phyloP scores from a whole-genome alignment of 352 stramenopile genomes.

The Phytophthora palmivora region DNA sequence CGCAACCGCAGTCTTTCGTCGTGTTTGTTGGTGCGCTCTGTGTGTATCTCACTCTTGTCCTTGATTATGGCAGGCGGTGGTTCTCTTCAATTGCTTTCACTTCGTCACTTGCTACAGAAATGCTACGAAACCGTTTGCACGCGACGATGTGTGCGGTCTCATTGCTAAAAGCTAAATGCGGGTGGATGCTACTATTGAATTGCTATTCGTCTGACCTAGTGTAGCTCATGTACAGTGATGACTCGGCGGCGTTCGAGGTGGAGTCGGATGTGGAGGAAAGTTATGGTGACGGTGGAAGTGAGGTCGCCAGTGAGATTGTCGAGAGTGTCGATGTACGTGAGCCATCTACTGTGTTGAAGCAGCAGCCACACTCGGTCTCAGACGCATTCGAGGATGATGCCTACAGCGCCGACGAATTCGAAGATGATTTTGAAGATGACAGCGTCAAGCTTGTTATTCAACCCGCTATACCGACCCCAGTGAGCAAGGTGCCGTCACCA shows the following conservation, averaged over 20 bases:
- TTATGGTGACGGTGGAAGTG: constrained; percentile 45
- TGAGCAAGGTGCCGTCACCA: constrained; percentile 16
- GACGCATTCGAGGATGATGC: constrained; percentile 52
- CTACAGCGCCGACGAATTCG: constrained; percentile 84
- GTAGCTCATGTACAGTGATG: constrained; percentile 71
- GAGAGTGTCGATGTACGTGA: constrained; percentile 42
- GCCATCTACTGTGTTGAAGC: constrained; percentile 8
- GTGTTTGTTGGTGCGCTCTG: constrained; percentile 4
- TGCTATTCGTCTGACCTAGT: constrained; percentile 4
- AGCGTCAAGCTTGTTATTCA: constrained; percentile 2
- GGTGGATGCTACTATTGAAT: constrained; percentile 7
- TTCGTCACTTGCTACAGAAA: not conserved
- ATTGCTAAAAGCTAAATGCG: constrained; percentile 21
- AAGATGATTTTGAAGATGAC: constrained; percentile 52
- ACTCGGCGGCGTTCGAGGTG: constrained; percentile 72
- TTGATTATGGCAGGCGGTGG: constrained; percentile 2
- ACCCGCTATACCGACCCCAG: not conserved
- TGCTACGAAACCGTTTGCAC: not conserved
- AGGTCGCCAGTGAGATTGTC: constrained; percentile 58
- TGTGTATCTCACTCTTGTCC: constrained; percentile 9
- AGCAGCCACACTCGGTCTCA: constrained; percentile 42
- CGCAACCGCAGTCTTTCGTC: constrained; percentile 20
- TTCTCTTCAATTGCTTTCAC: not conserved
- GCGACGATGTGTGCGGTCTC: constrained; percentile 12
- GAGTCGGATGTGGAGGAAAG: constrained; percentile 55